These are phyloP conservation scores for Calonectria pauciramosa DNA, from an alignment of 2,329 filamentous ascomycete species.

Conservation along the genomic window DNA sequence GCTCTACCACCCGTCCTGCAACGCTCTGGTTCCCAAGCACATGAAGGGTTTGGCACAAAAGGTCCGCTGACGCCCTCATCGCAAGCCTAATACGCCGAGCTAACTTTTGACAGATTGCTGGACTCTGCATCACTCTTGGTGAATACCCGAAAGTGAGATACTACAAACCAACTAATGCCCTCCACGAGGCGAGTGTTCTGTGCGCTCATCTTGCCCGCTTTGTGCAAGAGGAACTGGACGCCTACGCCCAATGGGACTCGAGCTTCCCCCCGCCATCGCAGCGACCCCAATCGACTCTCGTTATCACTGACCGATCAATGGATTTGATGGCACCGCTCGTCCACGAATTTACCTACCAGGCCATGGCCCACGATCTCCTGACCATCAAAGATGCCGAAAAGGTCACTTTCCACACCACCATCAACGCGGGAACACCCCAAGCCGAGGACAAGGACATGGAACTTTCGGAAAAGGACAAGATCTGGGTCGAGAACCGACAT, in stretches of 20 bases:
- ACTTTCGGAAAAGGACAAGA: constrained; percentile 88
- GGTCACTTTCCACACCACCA: constrained; percentile 83
- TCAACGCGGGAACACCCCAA: constrained; percentile 80
- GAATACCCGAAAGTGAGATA: constrained; percentile 96
- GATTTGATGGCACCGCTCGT: constrained; percentile 89
- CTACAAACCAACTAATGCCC: constrained; percentile 80
- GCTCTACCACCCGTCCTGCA: constrained; percentile 92
- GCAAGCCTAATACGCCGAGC: background rate
- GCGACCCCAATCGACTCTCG: constrained; percentile 83
- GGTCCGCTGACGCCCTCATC: constrained; percentile 61
- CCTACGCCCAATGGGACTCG: constrained; percentile 86
- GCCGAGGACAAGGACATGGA: constrained; percentile 92
- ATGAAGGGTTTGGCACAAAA: constrained; percentile 90
- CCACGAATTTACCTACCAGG: constrained; percentile 98
- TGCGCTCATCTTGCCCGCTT: constrained; percentile 91
- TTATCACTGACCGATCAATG: constrained; percentile 94
- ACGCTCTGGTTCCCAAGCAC: constrained; percentile 84
- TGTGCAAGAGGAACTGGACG: constrained; percentile 91
- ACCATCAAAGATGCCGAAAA: constrained; percentile 92
- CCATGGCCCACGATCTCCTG: constrained; percentile 95
- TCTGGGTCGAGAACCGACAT: constrained; percentile 96
- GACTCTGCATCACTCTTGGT: constrained; percentile 90
- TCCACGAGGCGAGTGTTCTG: constrained; percentile 89
- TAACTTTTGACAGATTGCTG: constrained; percentile 50
- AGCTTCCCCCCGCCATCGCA: constrained; percentile 86